phyloP scores from a whole-genome alignment of 495 filamentous ascomycete species.

The Annulohypoxylon nitens region DNA sequence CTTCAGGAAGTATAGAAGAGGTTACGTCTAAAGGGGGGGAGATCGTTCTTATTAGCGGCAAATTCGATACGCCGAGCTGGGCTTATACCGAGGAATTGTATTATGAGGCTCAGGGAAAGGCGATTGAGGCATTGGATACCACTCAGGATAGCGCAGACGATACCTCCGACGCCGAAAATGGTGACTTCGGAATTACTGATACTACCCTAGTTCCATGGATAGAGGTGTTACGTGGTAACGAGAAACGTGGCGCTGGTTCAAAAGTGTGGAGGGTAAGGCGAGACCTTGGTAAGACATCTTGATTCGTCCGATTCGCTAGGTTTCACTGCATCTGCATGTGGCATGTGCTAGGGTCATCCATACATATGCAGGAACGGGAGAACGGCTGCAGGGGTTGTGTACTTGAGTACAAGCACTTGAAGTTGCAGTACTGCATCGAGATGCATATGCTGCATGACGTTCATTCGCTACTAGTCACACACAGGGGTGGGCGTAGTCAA shows the following conservation, averaged over 20 bases:
- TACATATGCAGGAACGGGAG: slow-evolving; percentile 11
- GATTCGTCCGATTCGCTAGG: slow-evolving; percentile 1
- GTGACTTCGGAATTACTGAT: slow-evolving; percentile 28
- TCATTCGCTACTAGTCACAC: background rate
- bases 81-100: slow-evolving; percentile 67
- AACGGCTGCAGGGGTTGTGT: background rate
- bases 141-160: slow-evolving; percentile 33
- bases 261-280: slow-evolving; percentile 68
- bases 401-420: background rate
- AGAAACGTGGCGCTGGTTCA: slow-evolving; percentile 63
- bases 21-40: slow-evolving; percentile 49
- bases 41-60: slow-evolving; percentile 69
- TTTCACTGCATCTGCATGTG: background rate
- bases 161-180: slow-evolving; percentile 18
- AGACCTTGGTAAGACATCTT: slow-evolving; percentile 57
- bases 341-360: background rate
- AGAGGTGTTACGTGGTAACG: slow-evolving; percentile 61
- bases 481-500: background rate
- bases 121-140: slow-evolving; percentile 39
- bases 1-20: slow-evolving; percentile 48
- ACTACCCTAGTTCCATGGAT: slow-evolving; percentile 62
- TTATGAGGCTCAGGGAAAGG: slow-evolving; percentile 39
- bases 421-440: background rate
- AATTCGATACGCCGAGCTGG: slow-evolving; percentile 70
- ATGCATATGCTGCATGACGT: slow-evolving; percentile 5